Percentiles rank a stretch among this genome's conserved stretches.
Conservation (phyloP, 2,329 filamentous ascomycete species). For the Sclerotinia glacialis region DNA sequence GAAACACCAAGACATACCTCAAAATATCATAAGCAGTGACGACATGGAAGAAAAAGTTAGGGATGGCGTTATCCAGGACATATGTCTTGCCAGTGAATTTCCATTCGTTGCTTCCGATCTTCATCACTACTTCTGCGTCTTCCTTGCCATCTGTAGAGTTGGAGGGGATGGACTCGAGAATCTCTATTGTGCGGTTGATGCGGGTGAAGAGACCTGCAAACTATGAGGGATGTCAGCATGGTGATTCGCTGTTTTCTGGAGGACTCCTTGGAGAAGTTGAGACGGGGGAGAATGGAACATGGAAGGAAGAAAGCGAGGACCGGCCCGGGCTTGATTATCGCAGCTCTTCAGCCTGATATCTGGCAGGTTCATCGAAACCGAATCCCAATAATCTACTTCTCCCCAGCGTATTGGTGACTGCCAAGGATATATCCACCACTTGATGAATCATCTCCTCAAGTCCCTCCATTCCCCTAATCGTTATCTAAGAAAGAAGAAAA, state of each 20-base stretch:
- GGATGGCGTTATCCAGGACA: slow-evolving; percentile 49
- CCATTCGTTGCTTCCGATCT: slow-evolving; percentile 37
- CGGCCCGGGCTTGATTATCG: no score
- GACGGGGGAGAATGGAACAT: neutral
- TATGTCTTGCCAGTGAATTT: slow-evolving; percentile 48
- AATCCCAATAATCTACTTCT: neutral
- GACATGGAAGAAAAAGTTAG: slow-evolving; percentile 65
- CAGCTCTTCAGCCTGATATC: neutral
- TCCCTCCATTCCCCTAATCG: no score
- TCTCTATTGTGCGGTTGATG: slow-evolving; percentile 47
- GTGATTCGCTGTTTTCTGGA: neutral
- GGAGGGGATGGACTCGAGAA: slow-evolving; percentile 46
- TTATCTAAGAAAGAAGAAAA: neutral
- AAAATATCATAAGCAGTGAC: slow-evolving; percentile 59
- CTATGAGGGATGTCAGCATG: slow-evolving; percentile 26
- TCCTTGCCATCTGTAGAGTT: slow-evolving; percentile 46
- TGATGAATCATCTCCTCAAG: neutral
- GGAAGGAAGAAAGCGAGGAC: neutral
- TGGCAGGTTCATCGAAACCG: neutral
- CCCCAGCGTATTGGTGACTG: slow-evolving; percentile 41
- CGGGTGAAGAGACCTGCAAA: slow-evolving; percentile 49
- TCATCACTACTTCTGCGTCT: slow-evolving; percentile 42
- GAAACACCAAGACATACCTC: slow-evolving; percentile 42
- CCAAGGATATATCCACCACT: neutral
- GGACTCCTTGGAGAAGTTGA: neutral